Evolutionary conservation across 805 yeast species (phyloP), one percentile per base, ranked within the genome.

Genomic region (Lachancea thermotolerans): DNA sequence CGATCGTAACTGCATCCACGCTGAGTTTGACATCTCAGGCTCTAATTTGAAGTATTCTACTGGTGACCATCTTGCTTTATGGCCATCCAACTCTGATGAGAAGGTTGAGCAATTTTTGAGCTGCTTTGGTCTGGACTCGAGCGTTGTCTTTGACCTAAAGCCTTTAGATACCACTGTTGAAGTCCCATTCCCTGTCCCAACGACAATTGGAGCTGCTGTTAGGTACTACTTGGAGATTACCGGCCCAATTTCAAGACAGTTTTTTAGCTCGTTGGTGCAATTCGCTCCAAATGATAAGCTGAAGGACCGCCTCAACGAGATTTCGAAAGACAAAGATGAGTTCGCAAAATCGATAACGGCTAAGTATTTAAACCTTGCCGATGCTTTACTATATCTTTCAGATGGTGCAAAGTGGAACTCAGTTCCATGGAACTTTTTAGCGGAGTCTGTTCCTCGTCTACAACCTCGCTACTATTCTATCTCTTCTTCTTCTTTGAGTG

Each of bases 401-500:
- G 57, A 70, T 11, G 88, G 86, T 46, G 58, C 50, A 25, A 65
- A 77, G n/a, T 93, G 98, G 98, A 54, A 62, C 11, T 57, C 65
- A 12, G 85, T 91, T 39, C 96, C 98, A 29, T 84, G 91, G 71
- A 81, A 80, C 49, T 86, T 90, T 59, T 66, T 93, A 34, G 71
- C 90, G 55, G 99, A 91, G 70, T 75, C 83, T 28, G 65, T 93
- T 50, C 77, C 89, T 36, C 85, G 80, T 55, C 70, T 93, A 59
- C 95, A 85, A 65, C 96, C 97, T 35, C 90, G 99, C 66, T 91
- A 88, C 70, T 91, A 91, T 68, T 91, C 98, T 17, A 91, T 91
- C 54, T 90, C 97, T 2, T 90, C 97, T 1, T 87, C 96, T 4
- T 82, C 95, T 1, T 65, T 79, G 43, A 74, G 80, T 46, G 93